A percentile compares a stretch with the other conserved stretches of the same genome.
Conservation (phyloP, 129 eudicot species). For the Pulicaria dysenterica region DNA sequence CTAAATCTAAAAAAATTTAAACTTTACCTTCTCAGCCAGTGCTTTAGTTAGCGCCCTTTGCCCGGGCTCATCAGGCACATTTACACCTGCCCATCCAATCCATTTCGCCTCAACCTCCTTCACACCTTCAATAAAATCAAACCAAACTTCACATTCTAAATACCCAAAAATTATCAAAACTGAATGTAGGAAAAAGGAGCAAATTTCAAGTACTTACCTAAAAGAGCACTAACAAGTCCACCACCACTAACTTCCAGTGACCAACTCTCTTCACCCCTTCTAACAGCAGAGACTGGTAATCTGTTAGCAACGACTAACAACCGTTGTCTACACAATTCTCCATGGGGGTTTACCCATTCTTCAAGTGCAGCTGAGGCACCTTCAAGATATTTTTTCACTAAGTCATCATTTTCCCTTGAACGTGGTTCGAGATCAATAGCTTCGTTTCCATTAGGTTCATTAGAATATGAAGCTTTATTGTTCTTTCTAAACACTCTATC, state of each 20-base stretch:
- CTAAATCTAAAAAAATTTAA: slow-evolving; percentile 5
- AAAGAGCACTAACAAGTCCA: slow-evolving; percentile 85
- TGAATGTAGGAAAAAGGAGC: slow-evolving; percentile 2
- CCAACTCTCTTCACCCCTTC: slow-evolving; percentile 87
- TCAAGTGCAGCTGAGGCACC: slow-evolving; percentile 66
- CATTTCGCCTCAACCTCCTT: slow-evolving; percentile 94
- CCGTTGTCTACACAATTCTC: slow-evolving; percentile 61
- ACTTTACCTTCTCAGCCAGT: slow-evolving; percentile 76
- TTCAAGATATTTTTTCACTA: slow-evolving; percentile 54
- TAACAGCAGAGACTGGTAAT: slow-evolving; percentile 80
- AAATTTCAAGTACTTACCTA: slow-evolving; percentile 51
- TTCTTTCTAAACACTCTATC: slow-evolving; percentile 59
- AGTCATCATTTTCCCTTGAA: slow-evolving; percentile 29
- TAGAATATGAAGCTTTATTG: slow-evolving; percentile 41
- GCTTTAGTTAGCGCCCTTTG: slow-evolving; percentile 79
- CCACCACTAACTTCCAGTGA: slow-evolving; percentile 86
- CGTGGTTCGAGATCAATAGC: slow-evolving; percentile 43
- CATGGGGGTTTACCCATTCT: slow-evolving; percentile 59
- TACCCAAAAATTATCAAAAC: background rate
- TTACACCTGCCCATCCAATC: slow-evolving; percentile 99
- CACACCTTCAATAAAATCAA: slow-evolving; percentile 54
- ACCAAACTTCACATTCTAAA: background rate
- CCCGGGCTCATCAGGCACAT: slow-evolving; percentile 93
- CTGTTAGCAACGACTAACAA: slow-evolving; percentile 89
- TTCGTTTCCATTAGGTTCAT: slow-evolving; percentile 38